Base-by-base conservation (phyloP, 805 yeast genomes). In the Wickerhamiella sorbophila region DNA sequence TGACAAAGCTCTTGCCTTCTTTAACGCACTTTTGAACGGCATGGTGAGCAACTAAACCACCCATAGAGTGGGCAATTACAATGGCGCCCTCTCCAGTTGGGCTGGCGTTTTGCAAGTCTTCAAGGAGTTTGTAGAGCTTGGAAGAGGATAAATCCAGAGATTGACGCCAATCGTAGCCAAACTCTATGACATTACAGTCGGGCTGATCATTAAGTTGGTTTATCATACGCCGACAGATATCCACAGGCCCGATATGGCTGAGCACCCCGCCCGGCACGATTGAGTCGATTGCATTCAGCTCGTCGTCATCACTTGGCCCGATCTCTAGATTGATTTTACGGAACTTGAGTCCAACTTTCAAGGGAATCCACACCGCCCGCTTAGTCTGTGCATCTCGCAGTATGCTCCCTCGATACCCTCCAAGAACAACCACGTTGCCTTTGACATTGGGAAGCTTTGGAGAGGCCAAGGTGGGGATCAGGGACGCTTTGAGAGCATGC, bases 111-210 rank as follows among this genome's bases (percentile, higher is more conserved):
- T 43, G 34, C 21, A 84, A 61, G 4, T 64, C 53, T 16, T 52
- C 51, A 14, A 83, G 57, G 38, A 66, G 67, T n/a, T 66, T 59
- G 27, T 60, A 61, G n/a, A 87, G 62, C 46, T 75, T 67, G 5
- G 61, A 55, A 10, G 81, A 64, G 16, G 69, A 62, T 4, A 75
- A 57, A 33, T 75, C 81, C 2, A 75, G 67, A 5, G 87, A 75
- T 4, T 86, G 59, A 52, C 96, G 70, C 96, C 96, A 87, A 62
- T 87, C 96, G 58, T 86, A 87, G n/a, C 94, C 93, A 61, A 78
- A 87, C 43, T 79, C 78, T 42, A 73, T 72, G 4, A 83, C 75
- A 14, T 61, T 69, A 3, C 79, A 70, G 10, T 72, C 74, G 2
- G 81, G 77, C 36, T 54, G 52, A 17, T 37, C 33, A 2, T 52